Percentiles rank a stretch among this genome's conserved stretches.
phyloP scores from a whole-genome alignment of 768 basidiomycete genomes.

The Boletus rex-veris region DNA sequence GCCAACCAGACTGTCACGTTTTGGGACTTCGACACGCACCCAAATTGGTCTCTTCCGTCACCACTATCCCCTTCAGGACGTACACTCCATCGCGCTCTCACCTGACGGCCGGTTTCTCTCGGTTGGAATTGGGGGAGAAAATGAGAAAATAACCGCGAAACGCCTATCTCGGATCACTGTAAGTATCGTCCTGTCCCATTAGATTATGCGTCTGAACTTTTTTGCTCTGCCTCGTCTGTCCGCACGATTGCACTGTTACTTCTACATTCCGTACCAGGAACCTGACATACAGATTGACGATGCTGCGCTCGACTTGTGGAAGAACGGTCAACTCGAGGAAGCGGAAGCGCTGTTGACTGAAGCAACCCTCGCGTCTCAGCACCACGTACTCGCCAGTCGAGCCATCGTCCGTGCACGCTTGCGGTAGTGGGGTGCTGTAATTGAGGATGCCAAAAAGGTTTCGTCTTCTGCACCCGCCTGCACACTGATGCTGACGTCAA shows the following conservation, averaged over 20 bases:
- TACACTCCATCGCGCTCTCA: background rate
- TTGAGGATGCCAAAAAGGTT: constrained; percentile 2
- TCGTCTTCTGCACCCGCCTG: background rate
- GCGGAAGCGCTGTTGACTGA: background rate
- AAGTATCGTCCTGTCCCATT: background rate
- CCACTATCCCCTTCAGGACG: background rate
- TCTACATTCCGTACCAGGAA: background rate
- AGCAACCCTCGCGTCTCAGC: background rate
- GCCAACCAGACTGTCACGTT: background rate
- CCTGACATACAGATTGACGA: background rate
- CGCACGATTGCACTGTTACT: too few species aligned
- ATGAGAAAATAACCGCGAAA: background rate
- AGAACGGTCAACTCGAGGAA: background rate
- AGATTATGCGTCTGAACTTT: background rate
- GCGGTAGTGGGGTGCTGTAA: background rate
- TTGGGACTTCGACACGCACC: constrained; percentile 1
- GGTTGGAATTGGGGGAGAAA: background rate
- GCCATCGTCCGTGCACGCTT: background rate
- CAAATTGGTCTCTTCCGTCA: background rate
- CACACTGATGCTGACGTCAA: background rate
- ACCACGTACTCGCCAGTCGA: background rate
- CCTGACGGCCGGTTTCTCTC: background rate
- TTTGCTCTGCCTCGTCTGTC: too few species aligned
- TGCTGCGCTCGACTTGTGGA: background rate
- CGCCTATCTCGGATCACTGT: background rate